Evolutionary conservation across 2,329 filamentous ascomycete species (phyloP), one percentile per base, ranked within the genome.

Genomic region (Aspergillus sp.): DNA sequence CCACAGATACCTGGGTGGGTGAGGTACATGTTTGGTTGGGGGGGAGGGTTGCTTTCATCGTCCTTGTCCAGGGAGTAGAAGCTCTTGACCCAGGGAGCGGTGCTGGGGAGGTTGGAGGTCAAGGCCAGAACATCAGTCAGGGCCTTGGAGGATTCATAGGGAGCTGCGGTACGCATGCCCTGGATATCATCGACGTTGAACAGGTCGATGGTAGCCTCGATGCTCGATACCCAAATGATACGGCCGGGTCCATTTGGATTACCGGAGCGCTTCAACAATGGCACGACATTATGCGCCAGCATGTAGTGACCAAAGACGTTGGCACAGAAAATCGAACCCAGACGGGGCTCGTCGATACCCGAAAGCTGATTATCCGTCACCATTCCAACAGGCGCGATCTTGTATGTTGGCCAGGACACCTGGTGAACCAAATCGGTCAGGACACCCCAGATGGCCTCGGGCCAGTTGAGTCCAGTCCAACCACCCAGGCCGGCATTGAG

Each of bases 241-340:
- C 89, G 81, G 7, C 82, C 86, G 3, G 64, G 61, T 1, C 73
- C 60, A 33, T 67, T 50, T 44, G 67, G 51, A 33, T 58, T 55
- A 11, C 66, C 58, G 11, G 59, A 60, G 40, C 80, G 72, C 56
- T 72, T 70, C 54, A 98, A 76, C 8, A 96, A 73, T 0, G 88
- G 85, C 53, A 86, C 77, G 8, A 97, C 76, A 59, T 85, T 82
- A 64, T 95, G 90, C 11, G 81, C 81, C 26, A 98, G 81, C 59
- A 96, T 71, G 64, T 98, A 97, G 70, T 98, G 93, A 0, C 93
- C 93, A 61, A 98, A 97, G 28, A 95, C 78, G 61, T 97, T 97
- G 39, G 91, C 85, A 62, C 85, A 86, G 64, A 97, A 98, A 12
- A 95, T 82, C 53, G 88, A 77, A 3, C 89, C 90, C 1, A 98